These are phyloP conservation scores for Neurospora intermedia DNA, from an alignment of 495 filamentous ascomycete genomes.

Conservation along the genomic window DNA sequence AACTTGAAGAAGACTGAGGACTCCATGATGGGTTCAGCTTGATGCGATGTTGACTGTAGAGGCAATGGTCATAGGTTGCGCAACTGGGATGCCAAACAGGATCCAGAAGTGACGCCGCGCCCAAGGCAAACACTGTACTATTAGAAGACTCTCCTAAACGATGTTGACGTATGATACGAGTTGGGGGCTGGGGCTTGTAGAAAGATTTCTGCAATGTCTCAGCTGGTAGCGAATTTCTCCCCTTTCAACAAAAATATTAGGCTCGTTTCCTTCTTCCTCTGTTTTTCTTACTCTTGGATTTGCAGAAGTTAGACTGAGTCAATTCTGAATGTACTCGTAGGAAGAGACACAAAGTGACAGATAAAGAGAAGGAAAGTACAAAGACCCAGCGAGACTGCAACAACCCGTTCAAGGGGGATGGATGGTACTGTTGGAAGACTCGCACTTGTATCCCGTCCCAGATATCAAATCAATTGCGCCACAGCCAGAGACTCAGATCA, in stretches of 20 bases:
- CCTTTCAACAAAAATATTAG: neutral
- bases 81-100: conserved; percentile 4
- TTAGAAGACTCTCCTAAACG: conserved; percentile 16
- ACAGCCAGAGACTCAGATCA: neutral
- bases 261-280: conserved; percentile 12
- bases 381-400: conserved; percentile 21
- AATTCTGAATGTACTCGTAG: conserved; percentile 49
- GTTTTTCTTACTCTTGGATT: conserved; percentile 28
- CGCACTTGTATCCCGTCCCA: neutral
- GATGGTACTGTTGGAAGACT: neutral
- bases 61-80: neutral
- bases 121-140: conserved; percentile 20
- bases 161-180: conserved; percentile 23
- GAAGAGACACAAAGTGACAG: conserved; percentile 28
- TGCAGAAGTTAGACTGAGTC: conserved; percentile 38
- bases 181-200: conserved; percentile 18
- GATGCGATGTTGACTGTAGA: neutral
- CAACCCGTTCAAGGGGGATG: conserved; percentile 13
- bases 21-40: conserved; percentile 54
- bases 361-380: conserved; percentile 28
- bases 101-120: conserved; percentile 8
- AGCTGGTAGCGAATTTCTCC: neutral
- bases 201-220: neutral
- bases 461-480: neutral
- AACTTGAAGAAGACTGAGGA: conserved; percentile 99